Base-by-base conservation (phyloP, 768 basidiomycete species). In the Chiua virens region DNA sequence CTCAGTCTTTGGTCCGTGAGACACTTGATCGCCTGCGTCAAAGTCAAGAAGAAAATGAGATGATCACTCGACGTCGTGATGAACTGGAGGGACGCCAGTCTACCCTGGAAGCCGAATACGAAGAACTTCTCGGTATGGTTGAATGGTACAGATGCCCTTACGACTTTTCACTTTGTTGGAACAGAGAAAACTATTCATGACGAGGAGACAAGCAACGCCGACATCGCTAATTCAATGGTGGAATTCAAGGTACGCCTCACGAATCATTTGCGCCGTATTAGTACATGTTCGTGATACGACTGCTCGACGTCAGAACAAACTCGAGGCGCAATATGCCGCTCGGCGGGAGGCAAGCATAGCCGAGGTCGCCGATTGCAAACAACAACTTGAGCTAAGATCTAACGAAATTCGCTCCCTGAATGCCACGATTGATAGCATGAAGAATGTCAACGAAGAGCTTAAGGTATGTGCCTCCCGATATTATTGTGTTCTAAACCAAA, bases 361-460 rank as follows among this genome's bases (percentile, higher is more conserved):
- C 57, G 97, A 99, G 69, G 87, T 88, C 18, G 71, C 78, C 15
- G 90, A 96, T 66, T 79, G 98, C 55, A 91, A 86, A 69, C 91
- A 92, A 61, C 95, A 98, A 63, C 75, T 96, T 37, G 97, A 98
- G 60, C 72, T 88, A 61, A 86, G 85, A 65, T 75, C 75, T 34
- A 89, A 85, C 52, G 97, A 99, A 70, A 82, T 92, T 47, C 85
- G 92, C 52, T 84, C 79, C 56, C 75, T 96, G 56, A 89, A 91
- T 61, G 82, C 85, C 41, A 86, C 90, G 7, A 85, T 97, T 51
- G 96, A 98, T 65, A 89, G 87, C 69, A 79, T 97, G 62, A 95
- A 96, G 75, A 87, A 90, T 63, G 89, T 97, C 55, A 98, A 98
- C 63, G 97, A 98, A 67, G 96, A 98, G 67, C 82, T 99, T 49